Evolutionary conservation across 139 green algal genomes (phyloP), one percentile per base, ranked within the genome.

Genomic region (Chlamydomonas eustigma): DNA sequence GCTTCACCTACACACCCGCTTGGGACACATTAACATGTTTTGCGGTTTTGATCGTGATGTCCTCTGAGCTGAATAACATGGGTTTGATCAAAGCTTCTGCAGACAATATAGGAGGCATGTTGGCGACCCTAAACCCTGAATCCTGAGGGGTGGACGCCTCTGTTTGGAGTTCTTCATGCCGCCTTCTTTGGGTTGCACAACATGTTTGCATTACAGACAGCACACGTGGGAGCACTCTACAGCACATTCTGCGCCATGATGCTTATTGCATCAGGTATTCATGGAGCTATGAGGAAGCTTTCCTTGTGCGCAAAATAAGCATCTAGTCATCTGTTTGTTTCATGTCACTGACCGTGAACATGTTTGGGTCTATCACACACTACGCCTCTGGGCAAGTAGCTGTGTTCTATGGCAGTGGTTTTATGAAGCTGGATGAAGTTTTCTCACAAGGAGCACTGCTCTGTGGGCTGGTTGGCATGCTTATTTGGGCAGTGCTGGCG

Each of bases 11-110:
- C 86, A 90, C 86, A 1, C 90, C 91, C 4, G 94, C 95, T 1
- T 99, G 96, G 96, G 95, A 98, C 88, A 98, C 95, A 0, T 90
- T 98, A 58, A 91, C 91, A 70, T 98, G 94, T 82, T 90, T 90
- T 76, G 90, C 80, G 75, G 85, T 89, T 66, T 75, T 99, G 4
- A 92, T 98, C 65, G 88, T 88, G 78, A 96, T 98, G 90, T 92
- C 84, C 5, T 84, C 22, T 4, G 71, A 82, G 77, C 70, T 82
- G 30, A 82, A 82, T 71, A 64, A 28, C 38, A 28, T 82, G 38
- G 77, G 77, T n/a, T 70, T 82, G 37, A 82, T 82, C 34, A 74
- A 70, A 39, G 71, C 71, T 25, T 82, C 78, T 71, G 77, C 77
- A 32, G 71, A 77, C 39, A n/a, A 30, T 64, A 35, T 82, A 38